Percentiles rank a stretch among this genome's conserved stretches.
These are phyloP conservation scores for Gynostemma pentaphyllum DNA, from an alignment of 306 rosid genomes.

Conservation along the genomic window DNA sequence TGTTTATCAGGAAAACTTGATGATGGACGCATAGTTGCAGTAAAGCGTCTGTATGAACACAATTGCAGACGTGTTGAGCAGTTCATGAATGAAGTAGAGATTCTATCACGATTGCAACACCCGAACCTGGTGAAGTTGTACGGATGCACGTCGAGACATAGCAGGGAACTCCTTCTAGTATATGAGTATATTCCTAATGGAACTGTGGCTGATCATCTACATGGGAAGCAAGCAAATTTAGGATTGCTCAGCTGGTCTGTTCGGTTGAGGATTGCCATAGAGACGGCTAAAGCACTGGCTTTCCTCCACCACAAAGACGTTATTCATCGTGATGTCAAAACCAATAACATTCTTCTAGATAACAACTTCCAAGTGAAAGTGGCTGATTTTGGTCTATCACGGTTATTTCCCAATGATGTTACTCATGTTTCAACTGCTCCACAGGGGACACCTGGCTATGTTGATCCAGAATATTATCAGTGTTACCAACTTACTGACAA, in stretches of 20 bases:
- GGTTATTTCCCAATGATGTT: slow-evolving; percentile 48
- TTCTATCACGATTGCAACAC: slow-evolving; percentile 54
- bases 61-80: slow-evolving; percentile 55
- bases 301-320: slow-evolving; percentile 55
- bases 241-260: slow-evolving; percentile 43
- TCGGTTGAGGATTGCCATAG: slow-evolving; percentile 63
- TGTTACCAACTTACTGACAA: slow-evolving; percentile 67
- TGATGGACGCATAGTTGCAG: slow-evolving; percentile 86
- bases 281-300: slow-evolving; percentile 81
- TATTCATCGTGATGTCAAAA: slow-evolving; percentile 85
- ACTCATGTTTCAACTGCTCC: slow-evolving; percentile 96
- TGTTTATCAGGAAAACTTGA: slow-evolving; percentile 46
- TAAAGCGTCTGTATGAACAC: slow-evolving; percentile 78
- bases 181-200: slow-evolving; percentile 87
- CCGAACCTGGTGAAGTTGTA: slow-evolving; percentile 59
- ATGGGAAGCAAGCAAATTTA: slow-evolving; percentile 33
- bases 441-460: slow-evolving; percentile 97
- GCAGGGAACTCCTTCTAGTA: slow-evolving; percentile 77
- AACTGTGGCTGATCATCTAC: slow-evolving; percentile 80
- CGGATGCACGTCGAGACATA: slow-evolving; percentile 80
- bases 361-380: slow-evolving; percentile 60
- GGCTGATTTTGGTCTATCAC: slow-evolving; percentile 84
- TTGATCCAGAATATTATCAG: slow-evolving; percentile 85
- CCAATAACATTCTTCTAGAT: slow-evolving; percentile 75
- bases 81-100: slow-evolving; percentile 84